phyloP scores from a whole-genome alignment of 176 grass and related monocot genomes.

The Paspalum notatum region DNA sequence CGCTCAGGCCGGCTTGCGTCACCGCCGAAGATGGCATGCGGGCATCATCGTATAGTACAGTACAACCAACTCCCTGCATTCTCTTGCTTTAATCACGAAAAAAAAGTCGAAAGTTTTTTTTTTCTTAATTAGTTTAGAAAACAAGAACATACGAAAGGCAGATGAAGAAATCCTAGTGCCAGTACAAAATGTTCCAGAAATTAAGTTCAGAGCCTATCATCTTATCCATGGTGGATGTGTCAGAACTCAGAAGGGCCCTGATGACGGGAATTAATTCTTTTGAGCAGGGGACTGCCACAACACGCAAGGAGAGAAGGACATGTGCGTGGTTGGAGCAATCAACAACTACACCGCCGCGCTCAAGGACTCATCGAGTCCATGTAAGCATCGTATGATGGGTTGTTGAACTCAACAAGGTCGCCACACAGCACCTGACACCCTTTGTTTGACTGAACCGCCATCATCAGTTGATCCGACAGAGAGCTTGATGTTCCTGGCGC shows the following conservation, averaged over 20 bases:
- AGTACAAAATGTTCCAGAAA: background rate
- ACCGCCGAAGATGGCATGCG: background rate
- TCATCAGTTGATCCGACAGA: conserved; percentile 45
- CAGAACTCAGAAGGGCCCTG: too few relatives aligned
- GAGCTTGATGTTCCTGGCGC: conserved; percentile 70
- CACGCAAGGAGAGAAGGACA: conserved; percentile 41
- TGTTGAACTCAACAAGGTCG: background rate
- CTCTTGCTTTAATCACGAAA: background rate
- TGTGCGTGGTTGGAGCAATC: conserved; percentile 75
- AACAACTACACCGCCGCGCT: conserved; percentile 76
- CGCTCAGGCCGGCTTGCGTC: background rate
- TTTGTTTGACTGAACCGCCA: background rate
- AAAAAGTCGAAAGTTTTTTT: background rate
- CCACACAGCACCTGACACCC: background rate
- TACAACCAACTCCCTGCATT: background rate
- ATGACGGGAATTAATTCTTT: background rate
- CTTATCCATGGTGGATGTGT: too few relatives aligned
- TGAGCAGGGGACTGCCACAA: conserved; percentile 72
- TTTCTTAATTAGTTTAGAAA: background rate
- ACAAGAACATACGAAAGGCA: background rate
- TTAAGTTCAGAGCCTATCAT: background rate
- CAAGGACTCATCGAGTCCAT: conserved; percentile 39
- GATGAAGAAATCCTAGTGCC: background rate
- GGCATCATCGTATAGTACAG: background rate
- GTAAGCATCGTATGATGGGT: conserved; percentile 12